Base-by-base conservation (phyloP, 805 yeast species). In the Ogataea wickerhamii region DNA sequence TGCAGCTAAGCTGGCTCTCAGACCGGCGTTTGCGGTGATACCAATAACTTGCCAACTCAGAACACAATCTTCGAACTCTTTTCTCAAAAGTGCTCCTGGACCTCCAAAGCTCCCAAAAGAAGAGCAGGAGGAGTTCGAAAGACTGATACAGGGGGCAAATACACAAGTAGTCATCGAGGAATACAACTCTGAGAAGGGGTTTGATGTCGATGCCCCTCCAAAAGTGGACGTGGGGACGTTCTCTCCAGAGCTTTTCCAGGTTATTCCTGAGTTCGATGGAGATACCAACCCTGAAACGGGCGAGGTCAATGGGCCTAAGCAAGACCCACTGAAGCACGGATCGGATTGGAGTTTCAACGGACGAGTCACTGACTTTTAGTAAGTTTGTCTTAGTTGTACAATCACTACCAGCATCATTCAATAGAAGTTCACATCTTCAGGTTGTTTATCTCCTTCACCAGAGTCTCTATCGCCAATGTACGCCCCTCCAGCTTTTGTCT, bases 341-440 rank as follows among this genome's bases (percentile, higher is more conserved):
- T 88, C 88, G 13, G 98, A 89, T 53, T 93, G 94, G 77, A 82
- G 96, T 6, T 93, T 82, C 61, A 91, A 93, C 56, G 98, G 98
- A 0, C 76, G 98, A 57, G 96, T 87, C 21, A 91, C 98, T 2
- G 98, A 93, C 60, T 93, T 93, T 55, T 93, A 63, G 58, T 6
- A n/a, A n/a, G n/a, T n/a, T n/a, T n/a, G n/a, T n/a, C n/a, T n/a
- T n/a, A n/a, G n/a, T n/a, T n/a, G n/a, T n/a, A n/a, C n/a, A n/a
- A n/a, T n/a, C n/a, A n/a, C n/a, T n/a, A n/a, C n/a, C n/a, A n/a
- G n/a, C n/a, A n/a, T n/a, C n/a, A n/a, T n/a, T n/a, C n/a, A n/a
- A n/a, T n/a, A n/a, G n/a, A n/a, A 12, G 25, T 8, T 32, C 16
- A 23, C 17, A 37, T 24, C n/a, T 25, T 18, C 23, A 29, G 24